Base-by-base conservation (phyloP, 805 yeast genomes). In the Kuraishia floccosa region DNA sequence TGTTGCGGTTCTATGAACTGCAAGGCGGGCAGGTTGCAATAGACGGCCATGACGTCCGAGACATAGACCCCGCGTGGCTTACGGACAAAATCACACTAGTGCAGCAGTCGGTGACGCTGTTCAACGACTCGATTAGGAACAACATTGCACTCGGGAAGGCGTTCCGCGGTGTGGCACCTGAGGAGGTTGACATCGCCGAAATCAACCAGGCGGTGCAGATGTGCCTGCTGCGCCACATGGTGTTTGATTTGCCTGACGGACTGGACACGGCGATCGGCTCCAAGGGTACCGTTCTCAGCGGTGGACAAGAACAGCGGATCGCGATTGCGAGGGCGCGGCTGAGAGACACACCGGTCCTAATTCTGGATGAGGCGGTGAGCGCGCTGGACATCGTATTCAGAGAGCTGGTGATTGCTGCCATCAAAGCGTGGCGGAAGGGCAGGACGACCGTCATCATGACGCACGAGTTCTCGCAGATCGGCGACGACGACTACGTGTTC, bases 251-350 rank as follows among this genome's bases (percentile, higher is more conserved):
- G 1, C 73, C 78, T 0, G 46, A 68, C 4, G 84, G 87, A 0
- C 22, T 72, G 3, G 63, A 78, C 12, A 71, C 82, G 0, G 37
- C 46, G 3, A 39, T 83, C 6, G 70, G 75, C 0, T 54, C 58
- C 0, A 40, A 44, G 9, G 69, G 72, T 3, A 45, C 65, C 3
- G 43, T 61, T 2, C 55, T 89, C 6, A 83, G 95, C 39, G 97
- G 97, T 4, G 99, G 99, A 0, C 96, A 91, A 49, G 70, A 65
- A 34, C 98, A 91, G 52, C 60, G 87, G 37, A 61, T 91, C 3
- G 80, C 89, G 0, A 44, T 91, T 18, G 96, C 97, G 0, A 63
- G 96, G 33, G 96, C 96, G 0, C 63, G 63, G 34, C 35, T 86
- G 3, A 63, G 84, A 38, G 68, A 91, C 44, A 53, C 93, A 0